A percentile compares a stretch with the other conserved stretches of the same genome.
Evolutionary conservation across 1,284 basidiomycete genomes (phyloP).

Genomic region (Peniophora sp.): DNA sequence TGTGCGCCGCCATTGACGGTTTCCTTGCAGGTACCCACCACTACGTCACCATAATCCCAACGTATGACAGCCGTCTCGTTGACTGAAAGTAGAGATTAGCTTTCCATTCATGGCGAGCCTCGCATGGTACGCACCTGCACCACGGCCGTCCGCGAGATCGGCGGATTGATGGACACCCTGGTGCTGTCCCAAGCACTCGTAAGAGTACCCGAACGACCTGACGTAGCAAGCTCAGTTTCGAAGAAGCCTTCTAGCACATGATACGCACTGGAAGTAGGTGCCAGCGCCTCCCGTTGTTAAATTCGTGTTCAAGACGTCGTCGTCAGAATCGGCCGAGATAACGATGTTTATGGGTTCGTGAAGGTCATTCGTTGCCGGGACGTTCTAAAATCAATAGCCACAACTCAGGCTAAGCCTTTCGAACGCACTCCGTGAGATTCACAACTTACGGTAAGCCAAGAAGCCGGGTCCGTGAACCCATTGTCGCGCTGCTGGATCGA

Average conservation of each 20-base stretch:
- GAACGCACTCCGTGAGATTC: too few relatives aligned
- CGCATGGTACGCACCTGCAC: conserved; percentile 39
- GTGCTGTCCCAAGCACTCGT: conserved; percentile 83
- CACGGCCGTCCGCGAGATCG: conserved; percentile 82
- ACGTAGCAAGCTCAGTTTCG: conserved; percentile 1
- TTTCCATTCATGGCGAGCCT: not conserved
- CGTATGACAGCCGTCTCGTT: conserved; percentile 76
- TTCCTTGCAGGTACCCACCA: conserved; percentile 77
- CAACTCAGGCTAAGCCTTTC: too few relatives aligned
- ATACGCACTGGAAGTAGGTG: conserved; percentile 66
- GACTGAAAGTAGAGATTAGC: conserved; percentile 28
- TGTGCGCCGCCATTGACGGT: conserved; percentile 87
- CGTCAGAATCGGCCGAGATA: conserved; percentile 75
- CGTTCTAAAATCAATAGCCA: conserved; percentile 27
- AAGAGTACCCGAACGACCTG: conserved; percentile 56
- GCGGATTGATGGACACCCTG: conserved; percentile 64
- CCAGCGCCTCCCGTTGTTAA: conserved; percentile 64
- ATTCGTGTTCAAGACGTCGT: conserved; percentile 58
- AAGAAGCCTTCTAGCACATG: not conserved
- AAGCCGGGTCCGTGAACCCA: not conserved
- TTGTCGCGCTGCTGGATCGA: not conserved
- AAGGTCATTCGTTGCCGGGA: conserved; percentile 59
- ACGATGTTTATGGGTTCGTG: conserved; percentile 90
- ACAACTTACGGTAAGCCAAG: not conserved
- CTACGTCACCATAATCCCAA: conserved; percentile 72